These are phyloP conservation scores for Panellus pusillus DNA, from an alignment of 768 basidiomycete species.

Conservation along the genomic window DNA sequence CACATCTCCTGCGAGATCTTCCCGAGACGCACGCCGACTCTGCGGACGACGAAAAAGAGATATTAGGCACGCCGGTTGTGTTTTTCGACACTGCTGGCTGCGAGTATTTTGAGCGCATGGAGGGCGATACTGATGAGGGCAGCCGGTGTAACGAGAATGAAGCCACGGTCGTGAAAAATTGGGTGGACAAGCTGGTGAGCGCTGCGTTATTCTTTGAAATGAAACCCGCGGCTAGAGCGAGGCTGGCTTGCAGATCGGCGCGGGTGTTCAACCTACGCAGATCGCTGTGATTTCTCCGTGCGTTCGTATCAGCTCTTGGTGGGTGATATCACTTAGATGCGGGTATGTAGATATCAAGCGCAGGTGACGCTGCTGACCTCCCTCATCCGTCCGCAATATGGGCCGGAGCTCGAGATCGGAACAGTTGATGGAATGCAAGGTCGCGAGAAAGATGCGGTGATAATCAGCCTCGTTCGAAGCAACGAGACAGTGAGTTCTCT, in stretches of 20 bases:
- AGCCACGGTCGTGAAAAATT: constrained; percentile 77
- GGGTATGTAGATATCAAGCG: constrained; percentile 73
- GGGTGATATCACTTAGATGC: neutral
- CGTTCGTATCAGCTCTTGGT: constrained; percentile 21
- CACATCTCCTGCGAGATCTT: constrained; percentile 71
- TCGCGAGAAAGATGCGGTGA: constrained; percentile 90
- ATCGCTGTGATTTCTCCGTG: constrained; percentile 90
- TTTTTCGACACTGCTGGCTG: constrained; percentile 96
- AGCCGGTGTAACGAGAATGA: constrained; percentile 96
- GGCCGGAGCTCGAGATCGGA: constrained; percentile 78
- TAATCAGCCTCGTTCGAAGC: constrained; percentile 90
- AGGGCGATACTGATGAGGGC: constrained; percentile 82
- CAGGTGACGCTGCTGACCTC: constrained; percentile 86
- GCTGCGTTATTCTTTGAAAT: neutral
- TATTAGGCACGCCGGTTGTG: constrained; percentile 74
- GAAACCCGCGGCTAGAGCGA: neutral
- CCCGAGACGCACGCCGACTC: constrained; percentile 49
- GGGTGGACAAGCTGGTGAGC: constrained; percentile 76
- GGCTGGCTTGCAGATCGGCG: constrained; percentile 1
- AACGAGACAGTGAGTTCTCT: constrained; percentile 66
- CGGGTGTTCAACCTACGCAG: constrained; percentile 48
- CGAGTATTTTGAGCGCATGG: constrained; percentile 85
- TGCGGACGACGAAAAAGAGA: constrained; percentile 72
- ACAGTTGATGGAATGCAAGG: constrained; percentile 98
- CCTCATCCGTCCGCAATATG: constrained; percentile 69